Conservation (phyloP, 768 basidiomycete species). For the Tricholoma hemisulphureum region DNA sequence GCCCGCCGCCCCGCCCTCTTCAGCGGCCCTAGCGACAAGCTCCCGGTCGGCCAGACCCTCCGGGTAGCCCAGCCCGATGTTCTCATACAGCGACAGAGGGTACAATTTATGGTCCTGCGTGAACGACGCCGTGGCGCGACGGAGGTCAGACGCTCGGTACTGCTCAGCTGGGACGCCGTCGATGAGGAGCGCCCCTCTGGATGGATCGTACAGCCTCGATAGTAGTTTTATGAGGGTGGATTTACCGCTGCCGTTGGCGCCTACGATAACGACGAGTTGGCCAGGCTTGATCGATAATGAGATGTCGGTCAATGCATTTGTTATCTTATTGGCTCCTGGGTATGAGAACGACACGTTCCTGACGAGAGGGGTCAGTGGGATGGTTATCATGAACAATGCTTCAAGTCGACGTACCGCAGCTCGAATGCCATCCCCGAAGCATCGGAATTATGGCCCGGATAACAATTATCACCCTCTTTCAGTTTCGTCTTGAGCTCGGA, state of each 20-base stretch:
- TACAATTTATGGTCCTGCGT: slow-evolving; percentile 50
- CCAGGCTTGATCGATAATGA: slow-evolving; percentile 46
- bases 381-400: background rate
- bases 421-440: slow-evolving; percentile 28
- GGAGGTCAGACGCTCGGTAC: slow-evolving; percentile 41
- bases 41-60: slow-evolving; percentile 12
- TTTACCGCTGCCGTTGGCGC: slow-evolving; percentile 56
- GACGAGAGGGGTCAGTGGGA: background rate
- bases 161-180: slow-evolving; percentile 38
- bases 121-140: slow-evolving; percentile 44
- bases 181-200: slow-evolving; percentile 42
- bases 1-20: slow-evolving; percentile 26
- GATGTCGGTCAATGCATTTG: slow-evolving; percentile 37
- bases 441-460: slow-evolving; percentile 18
- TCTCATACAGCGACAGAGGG: slow-evolving; percentile 46
- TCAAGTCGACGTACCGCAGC: slow-evolving; percentile 18
- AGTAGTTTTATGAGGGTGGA: slow-evolving; percentile 52
- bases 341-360: slow-evolving; percentile 57
- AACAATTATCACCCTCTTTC: slow-evolving; percentile 24
- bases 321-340: slow-evolving; percentile 38
- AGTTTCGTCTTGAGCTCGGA: slow-evolving; percentile 21
- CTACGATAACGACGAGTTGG: slow-evolving; percentile 55
- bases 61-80: slow-evolving; percentile 34
- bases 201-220: slow-evolving; percentile 46
- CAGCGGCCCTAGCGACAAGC: slow-evolving; percentile 29